phyloP scores from a whole-genome alignment of 2,329 filamentous ascomycete species.

The Xylariaceae sp. region DNA sequence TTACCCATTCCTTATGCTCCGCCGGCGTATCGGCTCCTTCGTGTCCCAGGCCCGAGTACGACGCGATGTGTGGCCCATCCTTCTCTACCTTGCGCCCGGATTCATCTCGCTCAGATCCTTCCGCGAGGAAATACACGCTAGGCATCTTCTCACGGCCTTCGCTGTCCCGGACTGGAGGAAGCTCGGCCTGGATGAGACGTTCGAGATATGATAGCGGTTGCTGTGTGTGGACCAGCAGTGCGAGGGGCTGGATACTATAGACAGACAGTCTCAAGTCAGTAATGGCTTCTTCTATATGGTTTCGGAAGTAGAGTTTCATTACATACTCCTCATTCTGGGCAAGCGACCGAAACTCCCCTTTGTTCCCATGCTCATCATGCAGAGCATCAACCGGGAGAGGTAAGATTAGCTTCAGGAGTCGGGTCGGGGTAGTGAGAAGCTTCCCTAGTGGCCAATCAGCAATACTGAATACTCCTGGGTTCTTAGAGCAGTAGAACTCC shows the following conservation, averaged over 20 bases:
- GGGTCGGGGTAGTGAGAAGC: constrained; percentile 70
- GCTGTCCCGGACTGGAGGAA: constrained; percentile 67
- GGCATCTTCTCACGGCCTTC: constrained; percentile 72
- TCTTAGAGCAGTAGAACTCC: constrained; percentile 2
- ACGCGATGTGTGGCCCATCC: constrained; percentile 57
- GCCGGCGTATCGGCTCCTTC: constrained; percentile 50
- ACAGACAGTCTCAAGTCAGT: no score
- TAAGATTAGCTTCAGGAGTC: constrained; percentile 71
- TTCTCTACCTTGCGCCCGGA: constrained; percentile 38
- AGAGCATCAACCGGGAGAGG: constrained; percentile 61
- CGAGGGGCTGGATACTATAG: constrained; percentile 71
- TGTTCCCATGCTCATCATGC: constrained; percentile 53
- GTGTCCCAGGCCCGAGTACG: constrained; percentile 71
- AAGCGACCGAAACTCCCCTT: constrained; percentile 36
- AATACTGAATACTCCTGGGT: neutral
- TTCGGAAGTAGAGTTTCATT: no score
- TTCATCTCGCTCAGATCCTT: constrained; percentile 69
- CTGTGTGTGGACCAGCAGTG: constrained; percentile 83
- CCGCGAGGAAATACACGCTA: constrained; percentile 76
- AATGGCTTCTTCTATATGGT: no score
- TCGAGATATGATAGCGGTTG: constrained; percentile 91
- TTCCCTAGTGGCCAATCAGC: constrained; percentile 53
- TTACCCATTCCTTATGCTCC: constrained; percentile 69
- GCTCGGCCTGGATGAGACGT: constrained; percentile 83
- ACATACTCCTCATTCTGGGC: constrained; percentile 58